phyloP scores from a whole-genome alignment of 208 protist species.

The Crithidia brevicula region DNA sequence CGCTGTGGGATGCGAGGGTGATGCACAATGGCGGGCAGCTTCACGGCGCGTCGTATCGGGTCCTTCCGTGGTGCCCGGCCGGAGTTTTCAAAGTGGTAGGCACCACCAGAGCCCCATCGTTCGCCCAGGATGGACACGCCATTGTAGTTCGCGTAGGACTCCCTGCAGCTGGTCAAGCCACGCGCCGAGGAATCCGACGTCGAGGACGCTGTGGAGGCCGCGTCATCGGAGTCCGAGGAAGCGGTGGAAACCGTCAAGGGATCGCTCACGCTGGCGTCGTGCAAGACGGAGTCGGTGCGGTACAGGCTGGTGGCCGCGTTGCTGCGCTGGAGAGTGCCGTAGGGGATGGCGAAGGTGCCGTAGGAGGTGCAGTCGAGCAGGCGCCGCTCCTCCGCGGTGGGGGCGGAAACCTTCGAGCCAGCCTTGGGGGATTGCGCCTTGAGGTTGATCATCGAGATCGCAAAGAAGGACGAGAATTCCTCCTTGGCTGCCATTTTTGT shows the following conservation, averaged over 20 bases:
- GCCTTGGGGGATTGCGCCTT: constrained; percentile 6
- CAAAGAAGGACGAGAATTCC: constrained; percentile 4
- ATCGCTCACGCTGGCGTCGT: background rate
- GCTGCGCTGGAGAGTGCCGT: background rate
- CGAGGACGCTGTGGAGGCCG: background rate
- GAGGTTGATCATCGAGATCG: constrained; percentile 5
- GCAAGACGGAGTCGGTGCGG: background rate
- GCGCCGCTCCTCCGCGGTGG: constrained; percentile 1
- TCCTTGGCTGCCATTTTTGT: background rate
- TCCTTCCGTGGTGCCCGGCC: background rate
- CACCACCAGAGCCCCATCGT: background rate
- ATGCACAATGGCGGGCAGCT: background rate
- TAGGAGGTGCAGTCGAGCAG: constrained; percentile 2
- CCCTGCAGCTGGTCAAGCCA: constrained; percentile 3
- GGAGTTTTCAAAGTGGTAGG: constrained; percentile 3
- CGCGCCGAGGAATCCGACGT: background rate
- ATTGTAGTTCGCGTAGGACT: constrained; percentile 12
- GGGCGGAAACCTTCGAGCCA: background rate
- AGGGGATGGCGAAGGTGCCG: constrained; percentile 16
- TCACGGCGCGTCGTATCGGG: background rate
- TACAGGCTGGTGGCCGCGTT: background rate
- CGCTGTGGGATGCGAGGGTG: background rate
- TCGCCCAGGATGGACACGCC: constrained; percentile 2
- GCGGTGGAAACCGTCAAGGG: background rate
- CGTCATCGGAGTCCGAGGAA: too few relatives aligned